These are phyloP conservation scores for Hibiscus syriacus DNA, from an alignment of 345 rosid species.

Conservation along the genomic window DNA sequence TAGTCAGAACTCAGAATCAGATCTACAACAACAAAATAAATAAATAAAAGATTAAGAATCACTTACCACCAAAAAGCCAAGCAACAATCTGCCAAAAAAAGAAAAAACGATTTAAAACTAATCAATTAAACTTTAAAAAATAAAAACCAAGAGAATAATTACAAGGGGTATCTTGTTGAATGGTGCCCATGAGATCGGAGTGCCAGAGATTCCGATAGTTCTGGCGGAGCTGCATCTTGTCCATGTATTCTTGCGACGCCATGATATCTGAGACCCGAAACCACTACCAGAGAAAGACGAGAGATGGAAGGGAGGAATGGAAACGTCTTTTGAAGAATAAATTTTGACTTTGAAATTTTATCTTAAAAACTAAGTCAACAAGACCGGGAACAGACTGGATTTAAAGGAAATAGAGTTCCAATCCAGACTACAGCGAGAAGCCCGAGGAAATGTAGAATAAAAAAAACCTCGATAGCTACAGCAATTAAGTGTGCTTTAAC, in stretches of 20 bases:
- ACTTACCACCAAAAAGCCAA: slow-evolving; percentile 73
- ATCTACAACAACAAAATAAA: slow-evolving; percentile 4
- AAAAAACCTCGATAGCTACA: too few relatives aligned
- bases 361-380: background rate
- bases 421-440: too few relatives aligned
- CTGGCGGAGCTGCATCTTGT: slow-evolving; percentile 86
- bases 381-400: background rate
- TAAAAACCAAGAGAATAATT: background rate
- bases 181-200: slow-evolving; percentile 61
- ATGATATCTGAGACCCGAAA: slow-evolving; percentile 14
- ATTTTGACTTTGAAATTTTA: background rate
- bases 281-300: background rate
- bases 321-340: background rate
- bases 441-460: too few relatives aligned
- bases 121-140: background rate
- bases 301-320: background rate
- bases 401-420: too few relatives aligned
- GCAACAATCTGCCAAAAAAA: slow-evolving; percentile 70
- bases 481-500: too few relatives aligned
- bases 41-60: slow-evolving; percentile 11
- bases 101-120: background rate
- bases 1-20: slow-evolving; percentile 11
- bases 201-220: slow-evolving; percentile 89
- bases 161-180: slow-evolving; percentile 69
- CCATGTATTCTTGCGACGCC: slow-evolving; percentile 51